phyloP scores from a whole-genome alignment of 1,284 basidiomycete species.

The Ustilago lituana region DNA sequence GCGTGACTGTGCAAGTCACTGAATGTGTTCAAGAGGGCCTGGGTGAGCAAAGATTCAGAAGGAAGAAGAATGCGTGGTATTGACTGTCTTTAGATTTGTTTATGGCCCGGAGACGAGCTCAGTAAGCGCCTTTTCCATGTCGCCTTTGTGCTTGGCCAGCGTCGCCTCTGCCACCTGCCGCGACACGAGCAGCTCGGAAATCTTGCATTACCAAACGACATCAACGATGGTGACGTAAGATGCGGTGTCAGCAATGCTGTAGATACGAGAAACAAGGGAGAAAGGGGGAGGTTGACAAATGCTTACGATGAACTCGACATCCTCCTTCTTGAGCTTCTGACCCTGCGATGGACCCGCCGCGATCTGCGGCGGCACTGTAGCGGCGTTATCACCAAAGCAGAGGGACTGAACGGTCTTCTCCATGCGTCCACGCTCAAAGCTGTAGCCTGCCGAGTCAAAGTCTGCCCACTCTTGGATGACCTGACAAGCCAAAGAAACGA shows the following conservation, averaged over 20 bases:
- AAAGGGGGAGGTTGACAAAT: too few relatives aligned
- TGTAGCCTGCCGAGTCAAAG: constrained; percentile 58
- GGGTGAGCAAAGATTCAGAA: too few relatives aligned
- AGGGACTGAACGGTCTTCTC: constrained; percentile 55
- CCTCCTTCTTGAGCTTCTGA: constrained; percentile 58
- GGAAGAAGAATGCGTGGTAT: neutral
- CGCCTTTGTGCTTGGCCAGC: constrained; percentile 45
- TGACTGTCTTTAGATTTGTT: neutral
- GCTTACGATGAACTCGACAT: constrained; percentile 58
- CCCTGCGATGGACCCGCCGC: constrained; percentile 41
- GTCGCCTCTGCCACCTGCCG: constrained; percentile 42
- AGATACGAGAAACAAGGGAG: too few relatives aligned
- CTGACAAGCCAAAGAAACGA: constrained; percentile 8
- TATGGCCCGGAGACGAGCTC: constrained; percentile 32
- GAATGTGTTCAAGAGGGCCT: too few relatives aligned
- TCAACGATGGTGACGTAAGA: too few relatives aligned
- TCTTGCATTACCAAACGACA: constrained; percentile 4
- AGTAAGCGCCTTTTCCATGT: constrained; percentile 41
- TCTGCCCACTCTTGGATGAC: constrained; percentile 65
- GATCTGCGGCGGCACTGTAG: constrained; percentile 31
- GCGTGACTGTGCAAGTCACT: too few relatives aligned
- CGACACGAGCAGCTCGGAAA: constrained; percentile 41
- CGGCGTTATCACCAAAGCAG: constrained; percentile 56
- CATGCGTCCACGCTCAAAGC: constrained; percentile 62
- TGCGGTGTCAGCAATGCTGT: too few relatives aligned